Percentiles rank a stretch among this genome's conserved stretches.
These are phyloP conservation scores for Amborella trichopoda DNA, from an alignment of 164 flowering plant genomes.

Conservation along the genomic window DNA sequence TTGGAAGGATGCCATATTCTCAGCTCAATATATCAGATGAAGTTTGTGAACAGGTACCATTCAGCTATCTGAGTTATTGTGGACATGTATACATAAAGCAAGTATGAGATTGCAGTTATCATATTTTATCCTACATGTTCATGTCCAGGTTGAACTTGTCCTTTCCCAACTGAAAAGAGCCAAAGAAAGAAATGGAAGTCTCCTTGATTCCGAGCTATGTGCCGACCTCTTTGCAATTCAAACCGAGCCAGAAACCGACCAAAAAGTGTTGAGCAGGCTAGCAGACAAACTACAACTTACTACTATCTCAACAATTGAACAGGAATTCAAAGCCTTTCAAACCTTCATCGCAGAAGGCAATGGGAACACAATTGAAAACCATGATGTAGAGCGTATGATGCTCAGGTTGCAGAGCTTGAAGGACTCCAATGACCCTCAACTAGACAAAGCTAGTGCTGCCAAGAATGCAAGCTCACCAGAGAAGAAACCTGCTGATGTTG, in stretches of 20 bases:
- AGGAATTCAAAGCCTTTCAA: slow-evolving; percentile 15
- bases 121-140: neutral
- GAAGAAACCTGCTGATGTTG: slow-evolving; percentile 36
- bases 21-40: slow-evolving; percentile 73
- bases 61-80: neutral
- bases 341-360: slow-evolving; percentile 12
- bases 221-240: slow-evolving; percentile 15
- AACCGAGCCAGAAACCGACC: slow-evolving; percentile 33
- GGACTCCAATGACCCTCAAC: slow-evolving; percentile 12
- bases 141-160: slow-evolving; percentile 59
- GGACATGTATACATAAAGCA: neutral
- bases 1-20: slow-evolving; percentile 49
- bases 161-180: slow-evolving; percentile 80
- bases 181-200: slow-evolving; percentile 43
- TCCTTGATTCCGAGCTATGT: slow-evolving; percentile 24
- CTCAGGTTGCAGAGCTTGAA: slow-evolving; percentile 10
- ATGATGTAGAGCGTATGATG: slow-evolving; percentile 11
- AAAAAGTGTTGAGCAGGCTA: slow-evolving; percentile 10
- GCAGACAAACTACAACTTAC: slow-evolving; percentile 18
- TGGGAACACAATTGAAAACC: slow-evolving; percentile 5
- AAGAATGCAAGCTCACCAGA: slow-evolving; percentile 19
- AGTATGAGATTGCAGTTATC: neutral
- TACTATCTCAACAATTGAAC: slow-evolving; percentile 15
- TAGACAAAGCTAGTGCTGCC: slow-evolving; percentile 12
- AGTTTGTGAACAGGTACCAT: slow-evolving; percentile 79